Percentiles rank a stretch among this genome's conserved stretches.
phyloP scores from a whole-genome alignment of 495 filamentous ascomycete genomes.

The Penicillium riverlandense region DNA sequence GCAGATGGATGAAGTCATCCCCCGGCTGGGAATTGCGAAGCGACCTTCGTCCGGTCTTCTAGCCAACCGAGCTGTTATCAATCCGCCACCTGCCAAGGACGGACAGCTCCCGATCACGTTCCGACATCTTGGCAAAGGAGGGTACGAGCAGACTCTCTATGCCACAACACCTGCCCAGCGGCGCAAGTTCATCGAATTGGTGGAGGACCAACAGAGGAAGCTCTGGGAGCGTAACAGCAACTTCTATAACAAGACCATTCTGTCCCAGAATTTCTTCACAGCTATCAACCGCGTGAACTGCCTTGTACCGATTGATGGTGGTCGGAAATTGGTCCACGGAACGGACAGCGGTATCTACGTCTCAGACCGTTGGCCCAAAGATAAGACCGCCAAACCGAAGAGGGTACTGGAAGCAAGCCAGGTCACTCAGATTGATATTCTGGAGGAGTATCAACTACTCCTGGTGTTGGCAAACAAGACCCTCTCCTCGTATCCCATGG shows the following conservation, averaged over 20 bases:
- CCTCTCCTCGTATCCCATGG: constrained; percentile 76
- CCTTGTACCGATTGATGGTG: constrained; percentile 89
- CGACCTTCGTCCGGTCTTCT: constrained; percentile 84
- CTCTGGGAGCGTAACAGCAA: constrained; percentile 76
- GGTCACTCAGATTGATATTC: constrained; percentile 91
- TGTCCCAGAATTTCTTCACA: constrained; percentile 81
- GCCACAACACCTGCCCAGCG: constrained; percentile 71
- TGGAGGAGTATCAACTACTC: constrained; percentile 89
- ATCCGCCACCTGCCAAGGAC: constrained; percentile 53
- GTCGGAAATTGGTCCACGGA: constrained; percentile 86
- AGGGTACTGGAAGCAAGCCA: constrained; percentile 78
- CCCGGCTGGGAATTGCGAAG: constrained; percentile 71
- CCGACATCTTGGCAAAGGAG: constrained; percentile 91
- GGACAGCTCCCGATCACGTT: constrained; percentile 91
- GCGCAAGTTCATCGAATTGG: constrained; percentile 93
- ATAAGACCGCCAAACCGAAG: constrained; percentile 64
- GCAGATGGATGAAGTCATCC: constrained; percentile 93
- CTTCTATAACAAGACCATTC: constrained; percentile 84
- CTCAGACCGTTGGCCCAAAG: constrained; percentile 82
- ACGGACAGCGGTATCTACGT: constrained; percentile 92
- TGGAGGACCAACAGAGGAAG: constrained; percentile 81
- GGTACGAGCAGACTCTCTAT: constrained; percentile 89
- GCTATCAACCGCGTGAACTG: constrained; percentile 81
- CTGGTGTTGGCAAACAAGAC: constrained; percentile 92
- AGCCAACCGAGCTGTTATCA: constrained; percentile 57